phyloP scores from a whole-genome alignment of 805 yeast genomes.

The Clavispora phyllophila region DNA sequence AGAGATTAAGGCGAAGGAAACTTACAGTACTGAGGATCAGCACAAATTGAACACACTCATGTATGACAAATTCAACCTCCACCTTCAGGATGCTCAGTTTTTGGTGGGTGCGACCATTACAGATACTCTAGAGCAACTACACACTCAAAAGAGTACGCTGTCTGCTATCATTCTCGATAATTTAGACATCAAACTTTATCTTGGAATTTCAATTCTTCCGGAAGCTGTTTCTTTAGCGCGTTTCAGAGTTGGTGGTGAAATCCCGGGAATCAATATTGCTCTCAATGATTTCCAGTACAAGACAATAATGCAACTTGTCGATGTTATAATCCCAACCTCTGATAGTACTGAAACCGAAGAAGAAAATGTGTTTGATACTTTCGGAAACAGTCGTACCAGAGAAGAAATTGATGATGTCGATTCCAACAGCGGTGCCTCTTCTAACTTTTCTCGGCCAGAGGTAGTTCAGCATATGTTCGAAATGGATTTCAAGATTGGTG shows the following conservation, averaged over 20 bases:
- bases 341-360: constrained; percentile 30
- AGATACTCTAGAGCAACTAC: constrained; percentile 70
- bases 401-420: constrained; percentile 19
- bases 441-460: constrained; percentile 10
- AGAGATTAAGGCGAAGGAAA: constrained; percentile 58
- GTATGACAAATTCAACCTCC: constrained; percentile 83
- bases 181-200: constrained; percentile 62
- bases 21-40: constrained; percentile 68
- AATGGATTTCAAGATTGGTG: constrained; percentile 62
- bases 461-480: constrained; percentile 62
- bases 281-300: constrained; percentile 89
- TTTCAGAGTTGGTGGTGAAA: constrained; percentile 67
- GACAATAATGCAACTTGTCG: constrained; percentile 73
- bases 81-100: constrained; percentile 80
- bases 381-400: constrained; percentile 13
- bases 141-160: constrained; percentile 34
- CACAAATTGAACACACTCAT: constrained; percentile 65
- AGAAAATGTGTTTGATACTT: constrained; percentile 32
- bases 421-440: not conserved
- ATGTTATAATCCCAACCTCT: constrained; percentile 56
- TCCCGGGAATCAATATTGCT: constrained; percentile 67
- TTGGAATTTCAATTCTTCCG: constrained; percentile 85
- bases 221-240: constrained; percentile 69
- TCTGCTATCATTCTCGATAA: constrained; percentile 69
- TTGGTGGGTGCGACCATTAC: constrained; percentile 79